phyloP scores from a whole-genome alignment of 495 filamentous ascomycete genomes.

The Trichoderma virens region DNA sequence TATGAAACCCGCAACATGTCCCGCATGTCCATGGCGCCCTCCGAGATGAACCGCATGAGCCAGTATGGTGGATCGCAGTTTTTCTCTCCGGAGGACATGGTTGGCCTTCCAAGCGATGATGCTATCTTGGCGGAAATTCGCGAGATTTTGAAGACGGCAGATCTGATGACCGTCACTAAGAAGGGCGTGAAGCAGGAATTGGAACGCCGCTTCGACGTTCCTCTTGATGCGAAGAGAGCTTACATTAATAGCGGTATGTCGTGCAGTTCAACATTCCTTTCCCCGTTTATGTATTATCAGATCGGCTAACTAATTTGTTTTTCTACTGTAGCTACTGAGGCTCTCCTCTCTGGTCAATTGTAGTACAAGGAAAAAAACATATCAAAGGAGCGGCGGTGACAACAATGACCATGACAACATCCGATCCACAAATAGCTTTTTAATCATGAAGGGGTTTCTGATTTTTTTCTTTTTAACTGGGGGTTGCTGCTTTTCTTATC shows the following conservation, averaged over 20 bases:
- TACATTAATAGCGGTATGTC: slow-evolving; percentile 90
- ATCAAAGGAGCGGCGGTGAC: too few species aligned
- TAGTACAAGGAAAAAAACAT: too few species aligned
- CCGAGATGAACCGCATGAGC: slow-evolving; percentile 53
- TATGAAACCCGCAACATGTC: slow-evolving; percentile 37
- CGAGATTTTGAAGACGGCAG: slow-evolving; percentile 81
- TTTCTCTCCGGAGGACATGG: slow-evolving; percentile 29
- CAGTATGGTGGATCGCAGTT: slow-evolving; percentile 45
- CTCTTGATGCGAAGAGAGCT: slow-evolving; percentile 68
- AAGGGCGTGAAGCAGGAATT: slow-evolving; percentile 94
- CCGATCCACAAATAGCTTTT: too few species aligned
- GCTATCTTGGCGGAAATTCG: slow-evolving; percentile 87
- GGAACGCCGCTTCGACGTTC: slow-evolving; percentile 77
- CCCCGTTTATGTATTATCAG: too few species aligned
- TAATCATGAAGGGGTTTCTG: too few species aligned
- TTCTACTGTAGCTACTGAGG: slow-evolving; percentile 35
- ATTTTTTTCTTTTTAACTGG: too few species aligned
- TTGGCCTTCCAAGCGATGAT: slow-evolving; percentile 75
- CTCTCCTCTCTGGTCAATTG: slow-evolving; percentile 38
- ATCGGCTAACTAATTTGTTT: slow-evolving; percentile 13
- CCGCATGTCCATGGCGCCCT: slow-evolving; percentile 74
- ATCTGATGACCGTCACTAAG: slow-evolving; percentile 97
- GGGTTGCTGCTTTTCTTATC: too few species aligned
- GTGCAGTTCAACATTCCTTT: neutral
- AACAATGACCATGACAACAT: too few species aligned